Conservation (phyloP, 164 flowering plant genomes). For the Vitis labrusca region DNA sequence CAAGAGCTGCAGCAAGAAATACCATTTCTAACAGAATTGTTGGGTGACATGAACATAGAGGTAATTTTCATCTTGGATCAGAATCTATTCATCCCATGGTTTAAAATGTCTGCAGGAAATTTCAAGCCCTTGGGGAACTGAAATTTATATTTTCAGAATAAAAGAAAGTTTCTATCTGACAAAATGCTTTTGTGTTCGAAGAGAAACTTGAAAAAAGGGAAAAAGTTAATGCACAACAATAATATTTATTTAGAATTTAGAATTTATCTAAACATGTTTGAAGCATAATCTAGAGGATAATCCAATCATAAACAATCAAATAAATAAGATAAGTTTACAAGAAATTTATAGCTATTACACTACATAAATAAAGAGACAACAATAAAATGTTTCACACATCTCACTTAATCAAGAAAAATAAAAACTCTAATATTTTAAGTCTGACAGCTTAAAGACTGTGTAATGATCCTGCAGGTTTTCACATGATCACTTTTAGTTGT, state of each 20-base stretch:
- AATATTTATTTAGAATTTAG: not conserved
- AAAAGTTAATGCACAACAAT: no score
- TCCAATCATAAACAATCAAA: not conserved
- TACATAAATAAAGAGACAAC: no score
- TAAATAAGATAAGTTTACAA: not conserved
- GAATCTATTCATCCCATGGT: no score
- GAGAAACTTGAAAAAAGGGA: not conserved
- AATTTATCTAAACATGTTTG: not conserved
- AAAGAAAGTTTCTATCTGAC: not conserved
- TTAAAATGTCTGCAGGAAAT: not conserved
- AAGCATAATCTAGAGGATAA: not conserved
- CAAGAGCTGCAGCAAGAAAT: conserved; percentile 61
- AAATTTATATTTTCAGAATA: not conserved
- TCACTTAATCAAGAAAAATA: no score
- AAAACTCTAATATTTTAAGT: no score
- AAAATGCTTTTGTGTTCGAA: not conserved
- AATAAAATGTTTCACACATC: no score
- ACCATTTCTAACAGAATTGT: conserved; percentile 51
- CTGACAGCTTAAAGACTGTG: no score
- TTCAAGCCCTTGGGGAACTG: not conserved
- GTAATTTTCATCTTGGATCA: conserved; percentile 28
- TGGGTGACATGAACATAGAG: conserved; percentile 46
- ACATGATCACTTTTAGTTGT: no score
- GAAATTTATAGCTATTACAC: not conserved
- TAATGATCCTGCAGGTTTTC: no score